Conservation (phyloP, 1,284 basidiomycete species). For the Takashimella koratensis region DNA sequence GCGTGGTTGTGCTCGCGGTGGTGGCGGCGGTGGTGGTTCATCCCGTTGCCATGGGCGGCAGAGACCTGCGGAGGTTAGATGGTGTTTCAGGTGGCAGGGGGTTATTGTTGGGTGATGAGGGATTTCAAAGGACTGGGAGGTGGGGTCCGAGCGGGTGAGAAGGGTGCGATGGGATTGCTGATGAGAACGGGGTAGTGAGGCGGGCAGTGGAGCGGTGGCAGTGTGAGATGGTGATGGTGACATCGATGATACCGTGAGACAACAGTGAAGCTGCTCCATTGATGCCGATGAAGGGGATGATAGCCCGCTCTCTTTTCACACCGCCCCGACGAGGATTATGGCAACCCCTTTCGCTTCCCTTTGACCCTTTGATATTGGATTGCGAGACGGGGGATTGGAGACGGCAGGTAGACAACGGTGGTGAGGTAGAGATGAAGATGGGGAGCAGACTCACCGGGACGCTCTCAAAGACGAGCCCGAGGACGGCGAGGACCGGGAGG, state of each 20-base stretch:
- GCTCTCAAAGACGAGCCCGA: constrained; percentile 15
- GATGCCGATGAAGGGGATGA: neutral
- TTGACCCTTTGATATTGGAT: neutral
- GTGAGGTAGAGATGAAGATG: neutral
- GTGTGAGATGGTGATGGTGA: no score
- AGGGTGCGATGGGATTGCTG: no score
- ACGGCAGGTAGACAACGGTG: no score
- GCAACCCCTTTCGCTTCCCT: neutral
- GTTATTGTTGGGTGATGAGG: no score
- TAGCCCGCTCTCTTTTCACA: neutral
- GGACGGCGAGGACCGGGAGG: constrained; percentile 20
- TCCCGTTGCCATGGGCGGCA: neutral
- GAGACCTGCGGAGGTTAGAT: neutral
- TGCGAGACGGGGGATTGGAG: neutral
- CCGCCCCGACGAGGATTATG: neutral
- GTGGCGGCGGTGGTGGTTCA: constrained; percentile 6
- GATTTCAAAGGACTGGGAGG: no score
- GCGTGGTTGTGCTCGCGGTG: neutral
- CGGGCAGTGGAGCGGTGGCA: no score
- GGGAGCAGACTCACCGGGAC: constrained; percentile 12
- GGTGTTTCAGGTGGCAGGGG: neutral
- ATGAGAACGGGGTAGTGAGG: no score
- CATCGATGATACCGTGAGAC: no score
- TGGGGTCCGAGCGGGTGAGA: no score
- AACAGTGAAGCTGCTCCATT: no score